A percentile compares a stretch with the other conserved stretches of the same genome.
phyloP scores from a whole-genome alignment of 1,139 yeast species.

The Saccharomycopsis phalli region DNA sequence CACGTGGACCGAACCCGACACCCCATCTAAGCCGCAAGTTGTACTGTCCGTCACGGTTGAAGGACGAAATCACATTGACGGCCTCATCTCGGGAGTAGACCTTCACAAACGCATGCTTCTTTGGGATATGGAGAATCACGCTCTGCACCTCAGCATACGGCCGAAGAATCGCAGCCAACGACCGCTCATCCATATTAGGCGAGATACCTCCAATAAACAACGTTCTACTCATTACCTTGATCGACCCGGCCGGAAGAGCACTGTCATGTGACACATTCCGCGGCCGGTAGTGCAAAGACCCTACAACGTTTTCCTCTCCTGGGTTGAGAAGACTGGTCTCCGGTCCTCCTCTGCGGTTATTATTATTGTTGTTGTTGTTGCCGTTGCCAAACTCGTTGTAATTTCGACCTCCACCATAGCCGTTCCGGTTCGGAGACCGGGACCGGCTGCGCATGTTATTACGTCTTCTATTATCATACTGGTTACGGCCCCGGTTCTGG shows the following conservation, averaged over 20 bases:
- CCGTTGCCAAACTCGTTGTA: slow-evolving; percentile 21
- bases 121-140: slow-evolving; percentile 74
- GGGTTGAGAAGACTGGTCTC: slow-evolving; percentile 28
- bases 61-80: slow-evolving; percentile 59
- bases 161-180: slow-evolving; percentile 49
- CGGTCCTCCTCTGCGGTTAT: slow-evolving; percentile 23
- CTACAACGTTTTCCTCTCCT: slow-evolving; percentile 59
- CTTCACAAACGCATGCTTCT: slow-evolving; percentile 93
- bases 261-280: slow-evolving; percentile 63
- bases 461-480: not conserved
- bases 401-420: slow-evolving; percentile 27
- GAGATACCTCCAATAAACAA: slow-evolving; percentile 93
- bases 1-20: slow-evolving; percentile 98
- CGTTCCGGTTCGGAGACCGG: slow-evolving; percentile 1
- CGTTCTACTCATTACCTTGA: slow-evolving; percentile 83
- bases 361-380: slow-evolving; percentile 19
- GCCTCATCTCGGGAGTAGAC: slow-evolving; percentile 95
- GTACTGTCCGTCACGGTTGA: slow-evolving; percentile 32
- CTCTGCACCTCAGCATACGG: slow-evolving; percentile 97
- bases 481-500: slow-evolving; percentile 1
- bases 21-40: slow-evolving; percentile 93
- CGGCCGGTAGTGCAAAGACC: slow-evolving; percentile 65
- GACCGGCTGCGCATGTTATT: slow-evolving; percentile 1
- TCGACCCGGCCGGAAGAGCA: slow-evolving; percentile 66
- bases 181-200: slow-evolving; percentile 65